Conservation (phyloP, 208 protist genomes). For the Acanthamoeba quina region DNA sequence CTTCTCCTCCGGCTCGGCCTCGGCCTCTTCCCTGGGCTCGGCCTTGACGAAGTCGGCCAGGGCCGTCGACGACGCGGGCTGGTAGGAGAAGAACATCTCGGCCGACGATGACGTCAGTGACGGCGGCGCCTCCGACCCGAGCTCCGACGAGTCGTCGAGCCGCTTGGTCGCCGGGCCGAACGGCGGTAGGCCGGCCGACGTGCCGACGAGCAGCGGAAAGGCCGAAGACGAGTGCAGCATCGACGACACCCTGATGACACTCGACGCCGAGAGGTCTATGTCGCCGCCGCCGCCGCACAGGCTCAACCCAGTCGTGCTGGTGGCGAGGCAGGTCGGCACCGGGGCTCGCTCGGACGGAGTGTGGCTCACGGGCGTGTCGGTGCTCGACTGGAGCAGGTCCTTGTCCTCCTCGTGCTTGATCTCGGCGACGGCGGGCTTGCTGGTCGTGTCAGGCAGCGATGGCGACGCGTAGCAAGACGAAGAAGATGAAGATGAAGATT, state of each 20-base stretch:
- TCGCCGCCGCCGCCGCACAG: neutral
- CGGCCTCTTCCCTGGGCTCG: neutral
- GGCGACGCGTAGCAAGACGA: neutral
- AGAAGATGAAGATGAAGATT: neutral
- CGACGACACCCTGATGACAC: neutral
- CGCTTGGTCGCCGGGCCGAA: neutral
- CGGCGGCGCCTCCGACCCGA: neutral
- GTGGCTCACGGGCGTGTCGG: too few relatives aligned
- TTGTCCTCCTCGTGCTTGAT: neutral
- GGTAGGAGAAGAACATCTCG: conserved; percentile 60
- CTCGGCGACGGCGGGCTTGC: too few relatives aligned
- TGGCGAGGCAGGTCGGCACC: too few relatives aligned
- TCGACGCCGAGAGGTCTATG: neutral
- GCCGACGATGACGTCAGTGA: conserved; percentile 45
- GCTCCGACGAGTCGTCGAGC: neutral
- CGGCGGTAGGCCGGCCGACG: neutral
- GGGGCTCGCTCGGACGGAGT: too few relatives aligned
- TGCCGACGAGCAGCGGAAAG: too few relatives aligned
- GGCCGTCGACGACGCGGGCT: neutral
- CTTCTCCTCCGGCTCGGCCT: neutral
- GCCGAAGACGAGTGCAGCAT: neutral
- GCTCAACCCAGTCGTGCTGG: too few relatives aligned
- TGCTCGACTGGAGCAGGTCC: too few relatives aligned
- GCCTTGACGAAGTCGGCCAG: neutral
- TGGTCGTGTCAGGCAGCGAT: neutral